These are phyloP conservation scores for Arabidopsis thaliana DNA, from an alignment of 345 rosid genomes.

Conservation along the genomic window DNA sequence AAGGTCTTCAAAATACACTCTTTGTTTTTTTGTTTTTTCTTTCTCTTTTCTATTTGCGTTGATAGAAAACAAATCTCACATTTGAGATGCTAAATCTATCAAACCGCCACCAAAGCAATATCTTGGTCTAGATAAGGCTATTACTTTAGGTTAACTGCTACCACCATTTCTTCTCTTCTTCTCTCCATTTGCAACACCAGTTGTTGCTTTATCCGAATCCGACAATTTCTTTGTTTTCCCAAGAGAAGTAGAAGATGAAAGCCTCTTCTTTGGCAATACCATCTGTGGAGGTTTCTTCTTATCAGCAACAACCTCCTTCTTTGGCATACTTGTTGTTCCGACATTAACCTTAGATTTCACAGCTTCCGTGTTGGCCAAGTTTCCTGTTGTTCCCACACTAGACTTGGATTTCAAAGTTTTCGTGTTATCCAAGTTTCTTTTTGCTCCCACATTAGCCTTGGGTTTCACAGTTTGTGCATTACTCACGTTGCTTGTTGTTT, in stretches of 20 bases:
- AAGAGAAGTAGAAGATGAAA: conserved; percentile 35
- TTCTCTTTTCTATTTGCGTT: background rate
- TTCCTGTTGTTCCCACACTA: background rate
- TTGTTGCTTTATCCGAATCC: conserved; percentile 30
- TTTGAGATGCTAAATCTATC: conserved; percentile 28
- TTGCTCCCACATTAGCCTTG: conserved; percentile 7
- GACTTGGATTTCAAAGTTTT: conserved; percentile 26
- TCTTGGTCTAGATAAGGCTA: conserved; percentile 28
- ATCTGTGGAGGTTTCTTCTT: conserved; percentile 29
- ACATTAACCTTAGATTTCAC: conserved; percentile 27
- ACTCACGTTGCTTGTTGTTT: background rate
- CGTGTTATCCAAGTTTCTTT: conserved; percentile 1
- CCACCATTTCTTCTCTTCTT: conserved; percentile 41
- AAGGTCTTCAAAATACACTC: background rate
- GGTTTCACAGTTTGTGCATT: conserved; percentile 15
- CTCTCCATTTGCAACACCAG: conserved; percentile 32
- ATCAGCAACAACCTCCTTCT: conserved; percentile 31
- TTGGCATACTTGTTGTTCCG: conserved; percentile 12
- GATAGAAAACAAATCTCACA: conserved; percentile 3
- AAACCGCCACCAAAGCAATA: conserved; percentile 18
- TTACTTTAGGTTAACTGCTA: conserved; percentile 24
- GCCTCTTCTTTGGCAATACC: conserved; percentile 45
- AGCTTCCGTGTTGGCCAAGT: conserved; percentile 17
- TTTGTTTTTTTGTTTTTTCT: background rate
- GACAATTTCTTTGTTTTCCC: conserved; percentile 26